Percentiles rank a stretch among this genome's conserved stretches.
phyloP scores from a whole-genome alignment of 2,329 filamentous ascomycete species.

The Cercospora sesami region DNA sequence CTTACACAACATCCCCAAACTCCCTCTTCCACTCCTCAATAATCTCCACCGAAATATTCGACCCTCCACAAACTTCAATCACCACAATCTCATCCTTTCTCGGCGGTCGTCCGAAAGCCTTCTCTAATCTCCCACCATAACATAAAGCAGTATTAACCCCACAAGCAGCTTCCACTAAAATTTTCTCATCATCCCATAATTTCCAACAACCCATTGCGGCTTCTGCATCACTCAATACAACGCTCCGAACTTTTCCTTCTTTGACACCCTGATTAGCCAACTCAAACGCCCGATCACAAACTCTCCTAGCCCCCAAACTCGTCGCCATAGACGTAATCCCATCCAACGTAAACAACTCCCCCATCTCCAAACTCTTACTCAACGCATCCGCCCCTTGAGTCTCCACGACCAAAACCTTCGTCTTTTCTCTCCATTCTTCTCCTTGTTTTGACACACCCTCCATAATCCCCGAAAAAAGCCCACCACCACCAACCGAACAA shows the following conservation, averaged over 20 bases:
- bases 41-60: slow-evolving; percentile 53
- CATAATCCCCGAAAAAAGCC: slow-evolving; percentile 74
- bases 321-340: slow-evolving; percentile 75
- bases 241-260: slow-evolving; percentile 55
- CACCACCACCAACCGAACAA: slow-evolving; percentile 78
- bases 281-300: slow-evolving; percentile 67
- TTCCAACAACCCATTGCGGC: slow-evolving; percentile 74
- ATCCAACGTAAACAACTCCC: slow-evolving; percentile 59
- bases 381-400: slow-evolving; percentile 73
- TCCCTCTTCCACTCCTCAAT: slow-evolving; percentile 50
- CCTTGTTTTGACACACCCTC: slow-evolving; percentile 60
- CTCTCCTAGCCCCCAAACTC: slow-evolving; percentile 70
- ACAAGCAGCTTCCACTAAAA: slow-evolving; percentile 82
- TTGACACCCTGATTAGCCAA: slow-evolving; percentile 51
- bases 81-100: slow-evolving; percentile 65
- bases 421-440: slow-evolving; percentile 33
- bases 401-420: slow-evolving; percentile 69
- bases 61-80: slow-evolving; percentile 76
- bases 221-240: slow-evolving; percentile 71
- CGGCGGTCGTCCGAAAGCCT: slow-evolving; percentile 46
- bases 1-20: slow-evolving; percentile 21
- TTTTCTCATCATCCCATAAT: slow-evolving; percentile 77
- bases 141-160: slow-evolving; percentile 73
- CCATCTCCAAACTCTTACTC: slow-evolving; percentile 59
- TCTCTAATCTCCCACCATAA: slow-evolving; percentile 64